Percentiles rank a stretch among this genome's conserved stretches.
Evolutionary conservation across 1,284 basidiomycete genomes (phyloP).

Genomic region (Apiotrichum akiyoshidainum): DNA sequence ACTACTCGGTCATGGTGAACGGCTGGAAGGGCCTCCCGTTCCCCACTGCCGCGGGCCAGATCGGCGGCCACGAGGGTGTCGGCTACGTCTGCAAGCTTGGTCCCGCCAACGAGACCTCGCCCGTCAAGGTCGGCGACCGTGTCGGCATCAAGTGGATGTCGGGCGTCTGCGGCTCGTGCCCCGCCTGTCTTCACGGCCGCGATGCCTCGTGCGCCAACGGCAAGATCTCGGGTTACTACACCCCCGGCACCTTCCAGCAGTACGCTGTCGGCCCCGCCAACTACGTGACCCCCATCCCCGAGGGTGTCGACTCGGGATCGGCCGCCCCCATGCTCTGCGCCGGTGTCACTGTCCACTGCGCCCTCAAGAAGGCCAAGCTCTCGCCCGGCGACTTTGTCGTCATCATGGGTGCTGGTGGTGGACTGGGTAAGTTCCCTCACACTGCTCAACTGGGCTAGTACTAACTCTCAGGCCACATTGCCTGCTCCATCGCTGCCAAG

Average conservation of each 20-base stretch:
- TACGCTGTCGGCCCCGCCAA: constrained; percentile 55
- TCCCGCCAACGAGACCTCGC: constrained; percentile 14
- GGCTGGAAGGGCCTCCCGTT: constrained; percentile 13
- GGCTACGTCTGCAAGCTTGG: constrained; percentile 17
- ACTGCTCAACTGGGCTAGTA: no score
- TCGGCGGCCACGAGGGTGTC: constrained; percentile 19
- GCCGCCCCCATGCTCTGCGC: constrained; percentile 84
- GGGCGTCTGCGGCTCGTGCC: constrained; percentile 12
- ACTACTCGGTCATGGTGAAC: constrained; percentile 17
- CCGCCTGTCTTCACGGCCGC: constrained; percentile 9
- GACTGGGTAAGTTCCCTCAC: constrained; percentile 27
- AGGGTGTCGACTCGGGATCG: constrained; percentile 60
- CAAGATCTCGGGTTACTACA: constrained; percentile 16
- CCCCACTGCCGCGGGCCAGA: constrained; percentile 14
- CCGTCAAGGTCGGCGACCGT: constrained; percentile 19
- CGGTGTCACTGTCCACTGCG: constrained; percentile 62
- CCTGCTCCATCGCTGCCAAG: constrained; percentile 52
- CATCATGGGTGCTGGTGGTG: constrained; percentile 56
- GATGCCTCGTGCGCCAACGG: constrained; percentile 10
- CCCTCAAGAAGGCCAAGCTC: constrained; percentile 67
- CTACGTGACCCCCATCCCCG: constrained; percentile 72
- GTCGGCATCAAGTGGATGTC: constrained; percentile 21
- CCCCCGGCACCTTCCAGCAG: constrained; percentile 81
- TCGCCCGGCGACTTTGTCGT: constrained; percentile 72
- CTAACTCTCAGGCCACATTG: constrained; percentile 46